Base-by-base conservation (phyloP, 2,329 filamentous ascomycete genomes). In the Colletotrichum graminicola region DNA sequence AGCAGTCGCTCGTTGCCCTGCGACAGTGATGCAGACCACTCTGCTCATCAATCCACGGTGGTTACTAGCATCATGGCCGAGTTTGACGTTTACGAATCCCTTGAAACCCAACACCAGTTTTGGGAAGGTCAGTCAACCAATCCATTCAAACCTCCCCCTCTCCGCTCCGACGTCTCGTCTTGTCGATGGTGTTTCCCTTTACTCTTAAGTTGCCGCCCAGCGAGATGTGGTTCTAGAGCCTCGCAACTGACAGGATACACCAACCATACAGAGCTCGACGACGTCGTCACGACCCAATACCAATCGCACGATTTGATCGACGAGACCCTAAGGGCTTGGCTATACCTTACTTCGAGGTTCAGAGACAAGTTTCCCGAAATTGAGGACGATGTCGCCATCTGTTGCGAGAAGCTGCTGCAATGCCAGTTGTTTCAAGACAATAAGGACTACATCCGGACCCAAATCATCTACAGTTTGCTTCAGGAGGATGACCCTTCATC, bases 401-500 rank as follows among this genome's bases (percentile, higher is more conserved):
- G 95, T 84, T 92, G 93, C 71, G 92, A 93, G 80, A 90, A 90
- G 80, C 88, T 99, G 47, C 85, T 97, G 69, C 86, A 91, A 63
- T 94, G 94, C 79, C 83, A 84, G 23, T 85, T 98, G 55, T 99
- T 97, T 80, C 82, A 83, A 34, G 82, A 86, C 18, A 92, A 98
- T 80, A 88, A 90, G 75, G 92, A 94, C 68, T 98, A 99, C 82
- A 93, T 98, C 73, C 93, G 95, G 74, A 93, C 90, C 55, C 96
- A 98, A 83, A 94, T 99, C 77, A 90, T 98, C 75, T 94, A 97
- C 82, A 95, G 94, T 80, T 86, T 99, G 63, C 84, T 98, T 75
- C 87, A 97, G 87, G 96, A 98, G 82, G 95, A 98, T 77, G 93
- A 97, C 75, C 83, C 89, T 23, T 89, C 90, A 43, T 90, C 91